Conservation (phyloP, 2,329 filamentous ascomycete species). For the Lasiodiplodia theobromae region DNA sequence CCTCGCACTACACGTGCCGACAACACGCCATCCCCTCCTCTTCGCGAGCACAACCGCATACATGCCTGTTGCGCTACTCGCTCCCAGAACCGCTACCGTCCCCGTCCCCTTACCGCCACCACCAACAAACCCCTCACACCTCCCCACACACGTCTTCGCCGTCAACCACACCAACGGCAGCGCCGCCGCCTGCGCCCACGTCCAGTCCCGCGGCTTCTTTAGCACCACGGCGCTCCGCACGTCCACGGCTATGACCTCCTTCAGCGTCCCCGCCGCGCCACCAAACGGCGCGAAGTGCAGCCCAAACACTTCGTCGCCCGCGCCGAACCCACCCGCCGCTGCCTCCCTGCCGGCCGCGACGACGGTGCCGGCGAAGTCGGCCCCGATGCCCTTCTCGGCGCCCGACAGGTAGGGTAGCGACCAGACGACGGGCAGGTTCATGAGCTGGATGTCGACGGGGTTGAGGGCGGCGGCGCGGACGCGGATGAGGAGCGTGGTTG, state of each 20-base stretch:
- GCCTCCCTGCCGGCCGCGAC: not conserved
- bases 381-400: not conserved
- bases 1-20: constrained; percentile 56
- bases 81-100: constrained; percentile 40
- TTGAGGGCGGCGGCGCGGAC: constrained; percentile 56
- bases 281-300: not conserved
- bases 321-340: not conserved
- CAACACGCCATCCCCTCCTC: constrained; percentile 50
- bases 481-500: constrained; percentile 46
- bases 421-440: constrained; percentile 18
- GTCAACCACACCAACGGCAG: constrained; percentile 50
- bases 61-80: constrained; percentile 43
- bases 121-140: constrained; percentile 31
- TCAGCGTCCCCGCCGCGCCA: not conserved
- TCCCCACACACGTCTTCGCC: constrained; percentile 43
- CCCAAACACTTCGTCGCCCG: constrained; percentile 7
- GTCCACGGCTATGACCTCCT: not conserved
- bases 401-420: not conserved
- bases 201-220: constrained; percentile 36
- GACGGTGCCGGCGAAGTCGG: constrained; percentile 25
- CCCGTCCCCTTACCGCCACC: constrained; percentile 16
- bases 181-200: constrained; percentile 38
- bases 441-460: constrained; percentile 49
- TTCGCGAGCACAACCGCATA: constrained; percentile 50
- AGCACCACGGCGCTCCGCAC: constrained; percentile 22